These are phyloP conservation scores for Rhodotorula graminis DNA, from an alignment of 768 basidiomycete genomes.

Conservation along the genomic window DNA sequence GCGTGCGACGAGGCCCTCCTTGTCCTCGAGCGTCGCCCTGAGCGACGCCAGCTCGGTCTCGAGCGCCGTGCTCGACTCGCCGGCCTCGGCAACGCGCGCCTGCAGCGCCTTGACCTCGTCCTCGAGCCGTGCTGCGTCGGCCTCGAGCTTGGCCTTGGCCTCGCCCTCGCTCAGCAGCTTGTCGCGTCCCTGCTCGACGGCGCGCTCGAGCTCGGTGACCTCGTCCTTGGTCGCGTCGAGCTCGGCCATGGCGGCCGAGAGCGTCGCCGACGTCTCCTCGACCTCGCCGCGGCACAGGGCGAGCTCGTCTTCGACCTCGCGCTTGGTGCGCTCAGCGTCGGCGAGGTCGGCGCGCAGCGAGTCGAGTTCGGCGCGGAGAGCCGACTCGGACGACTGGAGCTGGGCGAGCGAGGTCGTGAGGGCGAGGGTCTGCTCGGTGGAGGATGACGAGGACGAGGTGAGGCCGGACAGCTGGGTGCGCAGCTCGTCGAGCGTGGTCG, in stretches of 20 bases:
- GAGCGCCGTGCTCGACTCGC: neutral
- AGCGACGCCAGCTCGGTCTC: slow-evolving; percentile 15
- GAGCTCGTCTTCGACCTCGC: slow-evolving; percentile 25
- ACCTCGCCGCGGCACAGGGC: slow-evolving; percentile 23
- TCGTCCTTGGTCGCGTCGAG: slow-evolving; percentile 28
- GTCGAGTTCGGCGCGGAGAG: slow-evolving; percentile 13
- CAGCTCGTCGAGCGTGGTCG: slow-evolving; percentile 18
- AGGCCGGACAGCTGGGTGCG: slow-evolving; percentile 16
- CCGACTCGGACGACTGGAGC: slow-evolving; percentile 9
- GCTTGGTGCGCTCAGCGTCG: slow-evolving; percentile 6
- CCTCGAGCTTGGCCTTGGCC: slow-evolving; percentile 1
- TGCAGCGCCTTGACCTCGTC: neutral
- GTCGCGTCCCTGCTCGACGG: slow-evolving; percentile 5
- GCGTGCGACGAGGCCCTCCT: slow-evolving; percentile 53
- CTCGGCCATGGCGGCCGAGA: slow-evolving; percentile 23
- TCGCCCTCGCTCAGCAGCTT: neutral
- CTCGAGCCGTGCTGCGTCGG: neutral
- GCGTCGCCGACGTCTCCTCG: slow-evolving; percentile 26
- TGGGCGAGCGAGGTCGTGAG: slow-evolving; percentile 23
- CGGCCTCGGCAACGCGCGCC: neutral
- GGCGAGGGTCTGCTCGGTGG: slow-evolving; percentile 19
- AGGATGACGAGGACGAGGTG: slow-evolving; percentile 1
- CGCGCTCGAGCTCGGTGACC: slow-evolving; percentile 12
- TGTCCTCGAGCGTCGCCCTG: slow-evolving; percentile 6
- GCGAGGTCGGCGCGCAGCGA: slow-evolving; percentile 5